Evolutionary conservation across 2,329 filamentous ascomycete genomes (phyloP), one percentile per base, ranked within the genome.

Genomic region (Colletotrichum sp.): DNA sequence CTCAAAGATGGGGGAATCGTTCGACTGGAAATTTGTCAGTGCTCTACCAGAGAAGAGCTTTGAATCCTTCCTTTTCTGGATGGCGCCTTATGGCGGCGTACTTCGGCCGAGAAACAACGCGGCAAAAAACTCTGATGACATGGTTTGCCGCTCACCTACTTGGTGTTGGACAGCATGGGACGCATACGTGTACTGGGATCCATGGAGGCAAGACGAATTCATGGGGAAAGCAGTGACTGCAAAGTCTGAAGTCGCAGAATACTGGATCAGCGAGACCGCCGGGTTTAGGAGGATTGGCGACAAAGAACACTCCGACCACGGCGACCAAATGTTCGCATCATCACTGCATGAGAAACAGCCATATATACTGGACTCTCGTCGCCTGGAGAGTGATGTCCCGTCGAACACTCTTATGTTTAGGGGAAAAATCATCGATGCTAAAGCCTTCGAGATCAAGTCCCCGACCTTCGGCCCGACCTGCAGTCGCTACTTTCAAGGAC

Each of bases 81-180:
- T 7, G 0, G 3, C 7, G 3, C 34, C 44, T 16, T 36, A 2
- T 6, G 12, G 18, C 10, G 8, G 34, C 4, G 12, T 21, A 32
- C 34, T 70, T 36, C 28, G 63, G 1, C 13, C 59, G 10, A 28
- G 26, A 10, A 3, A 16, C 3, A 6, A 15, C 2, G 13, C n/a
- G n/a, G n/a, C n/a, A n/a, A n/a, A n/a, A n/a, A 6, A 13, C 0
- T 59, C 59, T 7, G 39, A 34, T n/a, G 3, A 1, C 1, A 8
- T 8, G 36, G 4, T n/a, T 13, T 57, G 59, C 44, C 28, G 32
- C 28, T 65, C 32, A 3, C 60, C 68, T 10, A 65, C 68, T 12
- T 71, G 68, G 60, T 71, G 68, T n/a, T 71, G 68, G 68, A 71
- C 68, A 5, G 59, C 68, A 5, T 71, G 68, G 60, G 34, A n/a